Conservation (phyloP, 179 eudicot species). For the Silene coronaria region DNA sequence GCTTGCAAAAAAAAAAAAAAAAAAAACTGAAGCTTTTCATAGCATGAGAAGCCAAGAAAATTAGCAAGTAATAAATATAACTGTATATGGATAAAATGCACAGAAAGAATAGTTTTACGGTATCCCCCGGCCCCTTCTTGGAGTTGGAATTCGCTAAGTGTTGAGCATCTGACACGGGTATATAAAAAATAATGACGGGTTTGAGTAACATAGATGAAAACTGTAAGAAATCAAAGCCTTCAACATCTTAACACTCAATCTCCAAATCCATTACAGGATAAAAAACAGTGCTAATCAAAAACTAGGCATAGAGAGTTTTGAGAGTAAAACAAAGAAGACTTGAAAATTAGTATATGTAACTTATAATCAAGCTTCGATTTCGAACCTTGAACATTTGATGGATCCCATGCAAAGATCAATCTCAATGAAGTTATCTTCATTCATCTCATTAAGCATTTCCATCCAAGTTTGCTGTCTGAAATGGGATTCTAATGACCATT, state of each 20-base stretch:
- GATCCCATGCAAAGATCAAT: constrained; percentile 77
- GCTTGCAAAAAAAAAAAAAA: constrained; percentile 16
- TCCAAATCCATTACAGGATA: constrained; percentile 26
- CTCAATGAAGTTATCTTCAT: constrained; percentile 74
- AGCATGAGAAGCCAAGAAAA: constrained; percentile 10
- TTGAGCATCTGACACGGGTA: not conserved
- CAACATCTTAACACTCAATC: constrained; percentile 16
- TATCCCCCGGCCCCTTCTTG: too few relatives aligned
- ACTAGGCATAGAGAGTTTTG: constrained; percentile 7
- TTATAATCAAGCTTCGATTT: constrained; percentile 43
- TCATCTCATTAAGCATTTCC: constrained; percentile 47
- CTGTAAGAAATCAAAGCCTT: constrained; percentile 16
- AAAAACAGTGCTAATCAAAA: constrained; percentile 19
- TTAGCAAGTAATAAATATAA: too few relatives aligned
- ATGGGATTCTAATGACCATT: constrained; percentile 26
- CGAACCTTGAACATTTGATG: constrained; percentile 62
- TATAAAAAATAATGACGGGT: not conserved
- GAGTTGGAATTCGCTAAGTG: not conserved
- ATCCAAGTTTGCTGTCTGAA: constrained; percentile 32
- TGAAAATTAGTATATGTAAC: not conserved
- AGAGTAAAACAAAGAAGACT: constrained; percentile 7
- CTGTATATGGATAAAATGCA: not conserved
- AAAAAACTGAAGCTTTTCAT: not conserved
- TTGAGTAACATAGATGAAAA: not conserved
- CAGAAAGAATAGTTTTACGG: not conserved